Percentiles rank a stretch among this genome's conserved stretches.
Conservation (phyloP, 805 yeast species). For the Yarrowia sp. region DNA sequence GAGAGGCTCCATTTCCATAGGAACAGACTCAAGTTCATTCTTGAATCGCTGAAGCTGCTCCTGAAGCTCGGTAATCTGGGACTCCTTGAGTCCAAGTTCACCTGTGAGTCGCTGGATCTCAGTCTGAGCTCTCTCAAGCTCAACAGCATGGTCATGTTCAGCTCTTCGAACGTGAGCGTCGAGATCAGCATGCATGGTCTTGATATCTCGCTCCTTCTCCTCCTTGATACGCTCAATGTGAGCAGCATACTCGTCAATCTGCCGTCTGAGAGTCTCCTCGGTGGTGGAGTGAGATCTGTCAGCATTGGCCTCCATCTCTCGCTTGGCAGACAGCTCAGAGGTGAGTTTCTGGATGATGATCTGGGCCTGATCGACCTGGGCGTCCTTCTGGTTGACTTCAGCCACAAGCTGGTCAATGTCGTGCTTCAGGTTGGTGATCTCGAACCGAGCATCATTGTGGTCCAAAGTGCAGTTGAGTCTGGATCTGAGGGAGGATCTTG, state of each 20-base stretch:
- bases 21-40: slow-evolving; percentile 7
- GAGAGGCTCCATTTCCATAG: slow-evolving; percentile 31
- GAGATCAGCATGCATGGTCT: slow-evolving; percentile 27
- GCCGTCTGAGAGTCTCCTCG: slow-evolving; percentile 19
- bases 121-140: slow-evolving; percentile 1
- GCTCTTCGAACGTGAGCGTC: slow-evolving; percentile 25
- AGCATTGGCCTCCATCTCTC: slow-evolving; percentile 2
- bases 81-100: slow-evolving; percentile 8
- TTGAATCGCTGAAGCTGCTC: not conserved
- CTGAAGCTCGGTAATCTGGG: slow-evolving; percentile 12
- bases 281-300: slow-evolving; percentile 15
- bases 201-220: slow-evolving; percentile 29
- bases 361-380: slow-evolving; percentile 21
- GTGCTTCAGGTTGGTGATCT: slow-evolving; percentile 12
- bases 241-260: slow-evolving; percentile 23
- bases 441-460: slow-evolving; percentile 23
- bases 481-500: not conserved
- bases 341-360: slow-evolving; percentile 25
- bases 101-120: slow-evolving; percentile 10
- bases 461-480: slow-evolving; percentile 5
- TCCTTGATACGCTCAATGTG: slow-evolving; percentile 21
- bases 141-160: slow-evolving; percentile 23
- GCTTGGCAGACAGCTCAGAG: slow-evolving; percentile 32
- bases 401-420: slow-evolving; percentile 29
- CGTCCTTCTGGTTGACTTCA: slow-evolving; percentile 26